Evolutionary conservation across 768 basidiomycete species (phyloP).

Genomic region (Coprinopsis marcescibilis): DNA sequence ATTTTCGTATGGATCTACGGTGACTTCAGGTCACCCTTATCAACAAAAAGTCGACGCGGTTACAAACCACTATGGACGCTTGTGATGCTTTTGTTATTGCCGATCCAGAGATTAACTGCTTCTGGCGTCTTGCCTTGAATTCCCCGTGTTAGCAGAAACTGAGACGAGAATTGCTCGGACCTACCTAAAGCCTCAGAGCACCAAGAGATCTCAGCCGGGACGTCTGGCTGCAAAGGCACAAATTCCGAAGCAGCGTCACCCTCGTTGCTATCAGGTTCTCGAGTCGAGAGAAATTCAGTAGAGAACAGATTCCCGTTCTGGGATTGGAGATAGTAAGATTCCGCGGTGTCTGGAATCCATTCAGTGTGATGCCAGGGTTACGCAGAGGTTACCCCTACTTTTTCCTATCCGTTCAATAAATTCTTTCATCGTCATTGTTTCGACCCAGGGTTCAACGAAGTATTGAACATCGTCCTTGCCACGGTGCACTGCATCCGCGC

Average conservation of each 20-base stretch:
- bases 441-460: conserved; percentile 70
- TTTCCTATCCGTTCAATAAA: conserved; percentile 37
- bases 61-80: conserved; percentile 78
- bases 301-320: conserved; percentile 88
- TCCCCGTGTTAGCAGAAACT: background rate
- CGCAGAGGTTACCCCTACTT: conserved; percentile 10
- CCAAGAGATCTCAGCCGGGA: conserved; percentile 66
- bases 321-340: conserved; percentile 75
- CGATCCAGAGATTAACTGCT: conserved; percentile 93
- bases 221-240: conserved; percentile 51
- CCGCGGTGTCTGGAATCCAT: conserved; percentile 21
- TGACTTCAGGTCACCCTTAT: background rate
- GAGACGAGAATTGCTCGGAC: conserved; percentile 13
- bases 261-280: conserved; percentile 13
- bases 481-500: conserved; percentile 67
- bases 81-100: conserved; percentile 68
- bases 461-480: conserved; percentile 51
- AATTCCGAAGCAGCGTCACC: conserved; percentile 51
- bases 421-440: conserved; percentile 59
- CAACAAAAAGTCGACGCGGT: background rate
- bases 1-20: conserved; percentile 85
- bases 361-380: background rate
- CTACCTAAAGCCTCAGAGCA: conserved; percentile 75
- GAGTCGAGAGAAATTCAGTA: conserved; percentile 33
- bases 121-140: conserved; percentile 53